These are phyloP conservation scores for Dactylellina leptospora DNA, from an alignment of 2,329 filamentous ascomycete genomes.

Conservation along the genomic window DNA sequence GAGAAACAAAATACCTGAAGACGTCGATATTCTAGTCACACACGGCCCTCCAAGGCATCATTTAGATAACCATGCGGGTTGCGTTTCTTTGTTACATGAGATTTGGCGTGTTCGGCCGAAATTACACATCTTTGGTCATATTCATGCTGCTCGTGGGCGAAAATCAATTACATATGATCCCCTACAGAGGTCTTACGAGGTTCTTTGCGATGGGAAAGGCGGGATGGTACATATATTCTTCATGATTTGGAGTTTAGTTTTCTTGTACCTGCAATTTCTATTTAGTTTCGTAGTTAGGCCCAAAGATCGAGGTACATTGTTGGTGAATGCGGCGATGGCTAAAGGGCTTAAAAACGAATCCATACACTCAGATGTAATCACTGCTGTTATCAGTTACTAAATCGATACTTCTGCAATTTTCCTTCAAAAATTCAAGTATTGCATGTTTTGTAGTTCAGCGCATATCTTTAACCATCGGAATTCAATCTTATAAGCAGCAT, in stretches of 20 bases:
- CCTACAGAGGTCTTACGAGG: constrained; percentile 75
- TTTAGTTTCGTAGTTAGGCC: neutral
- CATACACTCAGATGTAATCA: neutral
- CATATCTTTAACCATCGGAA: too few species aligned
- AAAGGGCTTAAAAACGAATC: constrained; percentile 23
- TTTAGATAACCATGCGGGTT: constrained; percentile 74
- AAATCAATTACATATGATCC: constrained; percentile 79
- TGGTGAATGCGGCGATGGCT: constrained; percentile 39
- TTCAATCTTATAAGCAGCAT: too few species aligned
- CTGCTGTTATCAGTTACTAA: too few species aligned
- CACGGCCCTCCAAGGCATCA: constrained; percentile 81
- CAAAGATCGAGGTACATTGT: neutral
- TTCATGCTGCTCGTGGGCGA: constrained; percentile 77
- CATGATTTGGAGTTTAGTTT: constrained; percentile 11
- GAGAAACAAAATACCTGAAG: constrained; percentile 73
- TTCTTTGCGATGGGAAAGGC: constrained; percentile 63
- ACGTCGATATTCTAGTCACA: constrained; percentile 81
- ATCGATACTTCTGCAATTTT: too few species aligned
- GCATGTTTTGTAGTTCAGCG: too few species aligned
- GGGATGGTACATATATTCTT: constrained; percentile 1
- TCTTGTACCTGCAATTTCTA: neutral
- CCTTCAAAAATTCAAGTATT: too few species aligned
- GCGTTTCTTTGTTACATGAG: constrained; percentile 74
- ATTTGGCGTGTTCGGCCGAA: constrained; percentile 76
- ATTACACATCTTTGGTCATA: constrained; percentile 85